These are phyloP conservation scores for Ogataea ganodermae DNA, from an alignment of 805 yeast genomes.

Conservation along the genomic window DNA sequence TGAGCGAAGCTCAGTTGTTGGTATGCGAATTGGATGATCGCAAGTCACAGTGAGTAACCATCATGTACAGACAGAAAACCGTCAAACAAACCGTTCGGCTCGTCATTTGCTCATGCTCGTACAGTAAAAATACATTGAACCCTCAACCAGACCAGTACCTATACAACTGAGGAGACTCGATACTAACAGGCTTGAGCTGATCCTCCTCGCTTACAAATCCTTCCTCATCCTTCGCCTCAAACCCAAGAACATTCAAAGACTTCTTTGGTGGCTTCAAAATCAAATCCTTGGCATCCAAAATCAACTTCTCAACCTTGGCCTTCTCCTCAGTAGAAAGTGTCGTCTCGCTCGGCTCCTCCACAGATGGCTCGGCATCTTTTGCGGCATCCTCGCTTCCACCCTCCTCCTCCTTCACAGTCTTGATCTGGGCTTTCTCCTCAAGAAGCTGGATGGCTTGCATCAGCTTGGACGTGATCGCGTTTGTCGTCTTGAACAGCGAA, in stretches of 20 bases:
- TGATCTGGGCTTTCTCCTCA: constrained; percentile 10
- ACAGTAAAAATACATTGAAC: constrained; percentile 16
- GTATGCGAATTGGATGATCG: too few species aligned
- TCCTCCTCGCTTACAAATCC: constrained; percentile 35
- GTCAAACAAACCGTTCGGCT: neutral
- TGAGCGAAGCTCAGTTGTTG: too few species aligned
- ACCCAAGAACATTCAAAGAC: constrained; percentile 34
- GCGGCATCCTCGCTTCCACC: constrained; percentile 1
- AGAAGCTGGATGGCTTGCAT: constrained; percentile 37
- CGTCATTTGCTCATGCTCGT: neutral
- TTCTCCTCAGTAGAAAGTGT: constrained; percentile 14
- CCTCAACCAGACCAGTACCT: constrained; percentile 64
- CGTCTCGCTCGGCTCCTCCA: too few species aligned
- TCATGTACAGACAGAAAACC: too few species aligned
- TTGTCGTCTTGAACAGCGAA: constrained; percentile 62
- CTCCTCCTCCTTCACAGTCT: constrained; percentile 1
- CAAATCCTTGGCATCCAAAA: constrained; percentile 32
- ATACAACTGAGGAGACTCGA: constrained; percentile 61
- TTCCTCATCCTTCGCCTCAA: constrained; percentile 26
- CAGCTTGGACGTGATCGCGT: constrained; percentile 50
- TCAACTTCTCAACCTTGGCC: constrained; percentile 24
- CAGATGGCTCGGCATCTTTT: neutral
- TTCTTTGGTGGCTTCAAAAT: constrained; percentile 35
- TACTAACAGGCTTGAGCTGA: constrained; percentile 54
- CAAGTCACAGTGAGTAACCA: too few species aligned